Evolutionary conservation across 768 basidiomycete species (phyloP).

Genomic region (Trametes villosa): DNA sequence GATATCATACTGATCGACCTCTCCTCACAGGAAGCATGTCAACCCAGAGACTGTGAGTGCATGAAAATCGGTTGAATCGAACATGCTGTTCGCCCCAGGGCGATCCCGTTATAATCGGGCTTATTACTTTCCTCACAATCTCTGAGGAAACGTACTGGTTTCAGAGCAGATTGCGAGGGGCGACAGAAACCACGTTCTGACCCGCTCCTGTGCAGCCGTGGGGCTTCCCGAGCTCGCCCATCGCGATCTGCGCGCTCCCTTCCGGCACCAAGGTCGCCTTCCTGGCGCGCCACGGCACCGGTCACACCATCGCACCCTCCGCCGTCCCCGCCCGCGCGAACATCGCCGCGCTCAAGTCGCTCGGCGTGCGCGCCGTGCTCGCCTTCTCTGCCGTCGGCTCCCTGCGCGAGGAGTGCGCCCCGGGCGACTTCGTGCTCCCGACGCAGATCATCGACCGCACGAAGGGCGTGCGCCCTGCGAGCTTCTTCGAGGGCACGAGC

Average conservation of each 20-base stretch:
- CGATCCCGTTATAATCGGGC: no score
- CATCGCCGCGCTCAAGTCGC: constrained; percentile 91
- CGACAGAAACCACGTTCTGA: no score
- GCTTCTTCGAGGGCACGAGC: constrained; percentile 82
- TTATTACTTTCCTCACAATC: no score
- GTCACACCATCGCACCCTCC: constrained; percentile 81
- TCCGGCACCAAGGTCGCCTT: constrained; percentile 85
- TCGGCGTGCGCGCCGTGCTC: constrained; percentile 87
- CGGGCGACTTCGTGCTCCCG: constrained; percentile 88
- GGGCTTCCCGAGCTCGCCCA: constrained; percentile 90
- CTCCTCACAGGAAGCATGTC: constrained; percentile 66
- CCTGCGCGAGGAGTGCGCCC: constrained; percentile 89
- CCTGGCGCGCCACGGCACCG: constrained; percentile 86
- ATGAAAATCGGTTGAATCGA: background rate
- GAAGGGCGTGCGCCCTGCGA: constrained; percentile 87
- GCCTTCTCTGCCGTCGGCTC: constrained; percentile 97
- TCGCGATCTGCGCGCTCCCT: constrained; percentile 88
- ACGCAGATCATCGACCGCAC: constrained; percentile 96
- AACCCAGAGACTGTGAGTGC: constrained; percentile 78
- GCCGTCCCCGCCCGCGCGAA: constrained; percentile 87
- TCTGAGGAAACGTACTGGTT: no score
- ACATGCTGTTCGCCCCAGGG: no score
- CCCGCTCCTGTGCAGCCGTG: constrained; percentile 76
- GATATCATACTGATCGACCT: background rate
- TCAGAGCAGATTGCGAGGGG: no score